Percentiles rank a stretch among this genome's conserved stretches.
phyloP scores from a whole-genome alignment of 805 yeast genomes.

The Starmerella khaoyaiensis region DNA sequence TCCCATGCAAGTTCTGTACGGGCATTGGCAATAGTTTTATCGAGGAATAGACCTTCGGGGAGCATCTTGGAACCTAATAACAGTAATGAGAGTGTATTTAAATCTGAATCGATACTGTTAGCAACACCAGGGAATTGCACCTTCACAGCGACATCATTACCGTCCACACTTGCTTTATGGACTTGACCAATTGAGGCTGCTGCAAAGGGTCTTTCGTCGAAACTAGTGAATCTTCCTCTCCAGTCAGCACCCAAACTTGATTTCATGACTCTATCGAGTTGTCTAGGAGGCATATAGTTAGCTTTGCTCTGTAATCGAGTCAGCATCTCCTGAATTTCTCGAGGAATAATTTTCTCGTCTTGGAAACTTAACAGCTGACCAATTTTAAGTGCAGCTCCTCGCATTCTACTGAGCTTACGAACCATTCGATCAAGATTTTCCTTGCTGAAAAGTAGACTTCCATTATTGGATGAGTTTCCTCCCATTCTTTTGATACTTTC shows the following conservation, averaged over 20 bases:
- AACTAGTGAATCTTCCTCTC: constrained; percentile 57
- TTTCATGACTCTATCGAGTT: constrained; percentile 61
- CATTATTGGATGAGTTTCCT: constrained; percentile 23
- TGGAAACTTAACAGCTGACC: constrained; percentile 97
- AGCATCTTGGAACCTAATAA: constrained; percentile 74
- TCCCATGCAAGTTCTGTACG: constrained; percentile 93
- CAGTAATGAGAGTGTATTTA: constrained; percentile 69
- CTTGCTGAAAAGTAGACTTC: constrained; percentile 58
- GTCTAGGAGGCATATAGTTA: constrained; percentile 91
- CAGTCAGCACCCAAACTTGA: constrained; percentile 67
- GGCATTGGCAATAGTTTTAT: constrained; percentile 85
- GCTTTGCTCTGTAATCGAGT: constrained; percentile 86
- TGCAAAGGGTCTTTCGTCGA: constrained; percentile 83
- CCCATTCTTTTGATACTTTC: constrained; percentile 57
- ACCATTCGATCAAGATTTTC: constrained; percentile 80
- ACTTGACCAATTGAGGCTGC: constrained; percentile 98
- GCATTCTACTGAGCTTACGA: constrained; percentile 76
- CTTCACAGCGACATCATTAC: constrained; percentile 67
- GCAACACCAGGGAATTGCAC: constrained; percentile 97
- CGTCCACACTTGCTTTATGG: constrained; percentile 51
- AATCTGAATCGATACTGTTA: constrained; percentile 82
- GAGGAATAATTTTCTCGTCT: constrained; percentile 72
- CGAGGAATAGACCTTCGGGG: constrained; percentile 85
- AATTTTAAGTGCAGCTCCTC: constrained; percentile 96
- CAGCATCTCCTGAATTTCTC: constrained; percentile 68